Base-by-base conservation (phyloP, 2,329 filamentous ascomycete species). In the Fusarium sp. region DNA sequence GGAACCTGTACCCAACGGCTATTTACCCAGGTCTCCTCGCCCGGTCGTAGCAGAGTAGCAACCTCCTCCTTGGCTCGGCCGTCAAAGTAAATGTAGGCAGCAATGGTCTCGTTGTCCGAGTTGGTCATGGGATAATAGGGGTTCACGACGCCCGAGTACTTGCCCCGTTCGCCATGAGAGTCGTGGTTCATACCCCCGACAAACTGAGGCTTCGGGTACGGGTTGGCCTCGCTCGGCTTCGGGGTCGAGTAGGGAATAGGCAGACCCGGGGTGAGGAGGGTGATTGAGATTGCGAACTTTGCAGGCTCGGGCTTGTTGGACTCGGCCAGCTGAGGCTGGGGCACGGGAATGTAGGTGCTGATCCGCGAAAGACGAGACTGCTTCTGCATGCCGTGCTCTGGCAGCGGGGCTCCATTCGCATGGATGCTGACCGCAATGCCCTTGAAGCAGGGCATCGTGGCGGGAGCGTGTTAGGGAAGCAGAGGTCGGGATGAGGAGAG, bases 21-120 rank as follows among this genome's bases (percentile, higher is more conserved):
- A 77, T 98, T 99, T 23, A 99, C 96, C 96, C 96, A 99, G 2
- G 96, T 99, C 81, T 99, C 96, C 78, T 98, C 96, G 23, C 96
- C 95, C 11, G 94, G 91, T 60, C 96, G 87, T 57, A 99, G 84
- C 62, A 99, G 83, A 11, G 96, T 99, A 57, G 96, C 96, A 3
- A 99, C 96, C 81, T 99, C 96, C 79, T 99, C 96, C 79, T 99
- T 99, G 65, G 88, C 87, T 68, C 96, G 87, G 16, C 96, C 96
- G 80, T 99, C 96, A 77, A 99, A 99, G 82, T 99, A 99, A 74
- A 99, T 98, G 80, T 99, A 99, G 36, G 95, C 96, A 31, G 96
- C 96, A 74, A 99, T 95, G 13, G 96, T 99, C 82, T 99, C 96
- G 80, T 97, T 97, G 61, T 93, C 91, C 31, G 93, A 97, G 66